Evolutionary conservation across 2,329 filamentous ascomycete genomes (phyloP).

Genomic region (Fulvia fulva): DNA sequence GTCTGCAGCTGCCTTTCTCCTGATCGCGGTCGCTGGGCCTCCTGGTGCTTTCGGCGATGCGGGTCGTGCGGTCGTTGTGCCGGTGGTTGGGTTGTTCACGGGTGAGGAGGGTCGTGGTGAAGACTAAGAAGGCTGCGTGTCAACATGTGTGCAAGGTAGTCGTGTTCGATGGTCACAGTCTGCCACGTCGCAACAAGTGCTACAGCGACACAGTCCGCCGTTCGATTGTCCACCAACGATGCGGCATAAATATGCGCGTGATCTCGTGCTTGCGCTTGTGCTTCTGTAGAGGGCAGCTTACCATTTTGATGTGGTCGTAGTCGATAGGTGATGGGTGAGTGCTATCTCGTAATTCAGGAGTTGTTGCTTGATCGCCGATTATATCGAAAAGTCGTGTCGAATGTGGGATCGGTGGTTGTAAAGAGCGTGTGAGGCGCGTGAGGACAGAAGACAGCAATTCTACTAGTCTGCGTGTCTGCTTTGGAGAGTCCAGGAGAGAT

Average conservation of each 20-base stretch:
- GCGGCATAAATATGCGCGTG: neutral
- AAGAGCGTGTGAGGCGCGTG: neutral
- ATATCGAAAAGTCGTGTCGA: neutral
- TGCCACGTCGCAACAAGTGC: neutral
- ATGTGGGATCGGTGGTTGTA: neutral
- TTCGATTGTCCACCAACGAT: neutral
- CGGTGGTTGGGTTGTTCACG: conserved; percentile 55
- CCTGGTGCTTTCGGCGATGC: conserved; percentile 87
- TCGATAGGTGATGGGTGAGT: neutral
- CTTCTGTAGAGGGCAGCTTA: neutral
- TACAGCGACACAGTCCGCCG: neutral
- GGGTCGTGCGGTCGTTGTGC: conserved; percentile 69
- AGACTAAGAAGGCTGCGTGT: conserved; percentile 23
- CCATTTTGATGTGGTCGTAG: neutral
- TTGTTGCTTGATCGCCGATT: neutral
- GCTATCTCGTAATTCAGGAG: neutral
- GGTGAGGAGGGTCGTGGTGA: conserved; percentile 35
- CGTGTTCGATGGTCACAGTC: neutral
- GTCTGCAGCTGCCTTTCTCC: conserved; percentile 90
- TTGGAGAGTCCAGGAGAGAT: neutral
- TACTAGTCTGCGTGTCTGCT: too few relatives aligned
- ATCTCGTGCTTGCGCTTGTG: neutral
- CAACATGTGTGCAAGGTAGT: neutral
- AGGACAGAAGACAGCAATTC: neutral
- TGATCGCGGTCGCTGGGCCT: conserved; percentile 90